Conservation (phyloP, 2,329 filamentous ascomycete species). For the Verticillium tricorpus region DNA sequence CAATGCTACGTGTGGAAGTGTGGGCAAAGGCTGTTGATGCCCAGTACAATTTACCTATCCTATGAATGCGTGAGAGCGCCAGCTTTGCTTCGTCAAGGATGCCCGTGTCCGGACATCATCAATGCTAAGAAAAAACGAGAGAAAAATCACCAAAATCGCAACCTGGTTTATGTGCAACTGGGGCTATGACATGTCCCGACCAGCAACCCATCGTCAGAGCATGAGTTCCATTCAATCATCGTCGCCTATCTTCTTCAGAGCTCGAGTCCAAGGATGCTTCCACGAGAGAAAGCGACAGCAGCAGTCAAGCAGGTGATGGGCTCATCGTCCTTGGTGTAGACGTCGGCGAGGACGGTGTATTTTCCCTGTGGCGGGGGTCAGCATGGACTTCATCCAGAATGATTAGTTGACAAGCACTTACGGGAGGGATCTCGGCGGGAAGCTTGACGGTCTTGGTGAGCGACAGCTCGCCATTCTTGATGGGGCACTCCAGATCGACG, state of each 20-base stretch:
- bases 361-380: constrained; percentile 58
- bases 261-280: constrained; percentile 35
- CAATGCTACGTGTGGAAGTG: neutral
- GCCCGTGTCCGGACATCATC: neutral
- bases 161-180: neutral
- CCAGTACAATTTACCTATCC: neutral
- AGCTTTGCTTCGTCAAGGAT: neutral
- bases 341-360: constrained; percentile 86
- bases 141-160: neutral
- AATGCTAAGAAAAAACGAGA: neutral
- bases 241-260: constrained; percentile 21
- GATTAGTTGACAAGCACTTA: constrained; percentile 43
- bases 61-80: neutral
- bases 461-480: constrained; percentile 70
- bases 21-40: neutral
- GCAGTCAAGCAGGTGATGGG: constrained; percentile 86
- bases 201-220: neutral
- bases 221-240: neutral
- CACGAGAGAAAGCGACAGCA: constrained; percentile 55
- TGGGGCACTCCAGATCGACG: constrained; percentile 83
- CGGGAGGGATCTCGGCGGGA: constrained; percentile 81
- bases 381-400: neutral
- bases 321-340: constrained; percentile 66
- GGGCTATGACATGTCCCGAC: neutral
- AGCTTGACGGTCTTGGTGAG: constrained; percentile 81